phyloP scores from a whole-genome alignment of 495 filamentous ascomycete species.

The Annulohypoxylon stygium region DNA sequence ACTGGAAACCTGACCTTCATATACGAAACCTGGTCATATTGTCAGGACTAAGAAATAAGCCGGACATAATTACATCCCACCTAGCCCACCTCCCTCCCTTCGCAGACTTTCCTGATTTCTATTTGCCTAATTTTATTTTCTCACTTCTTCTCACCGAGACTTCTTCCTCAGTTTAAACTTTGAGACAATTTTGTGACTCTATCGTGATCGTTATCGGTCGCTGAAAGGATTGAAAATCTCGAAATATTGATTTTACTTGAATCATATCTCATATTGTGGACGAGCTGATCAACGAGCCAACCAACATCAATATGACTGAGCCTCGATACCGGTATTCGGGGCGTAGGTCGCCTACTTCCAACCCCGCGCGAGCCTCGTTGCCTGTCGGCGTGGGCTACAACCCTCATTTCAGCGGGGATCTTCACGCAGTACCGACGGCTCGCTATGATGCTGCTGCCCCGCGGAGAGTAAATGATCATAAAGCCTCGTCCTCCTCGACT shows the following conservation, averaged over 20 bases:
- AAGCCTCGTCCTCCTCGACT: conserved; percentile 39
- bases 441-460: conserved; percentile 53
- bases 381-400: conserved; percentile 57
- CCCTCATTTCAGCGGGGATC: conserved; percentile 58
- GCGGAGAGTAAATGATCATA: conserved; percentile 47
- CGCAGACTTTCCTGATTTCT: conserved; percentile 21
- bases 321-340: conserved; percentile 54
- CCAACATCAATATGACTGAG: conserved; percentile 57
- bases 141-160: conserved; percentile 29
- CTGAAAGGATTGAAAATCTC: not conserved
- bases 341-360: conserved; percentile 59
- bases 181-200: conserved; percentile 33
- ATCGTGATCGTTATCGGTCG: conserved; percentile 23
- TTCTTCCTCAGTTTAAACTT: conserved; percentile 3
- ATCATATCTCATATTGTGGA: conserved; percentile 26
- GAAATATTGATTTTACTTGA: conserved; percentile 28
- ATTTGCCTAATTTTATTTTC: conserved; percentile 22
- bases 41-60: conserved; percentile 38
- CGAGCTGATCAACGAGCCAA: conserved; percentile 23
- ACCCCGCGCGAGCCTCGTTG: conserved; percentile 63
- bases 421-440: conserved; percentile 56
- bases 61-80: conserved; percentile 41
- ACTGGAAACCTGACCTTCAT: conserved; percentile 23
- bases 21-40: conserved; percentile 34
- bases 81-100: conserved; percentile 31